Base-by-base conservation (phyloP, 2,329 filamentous ascomycete species). In the Neocatenulostroma microsporum region DNA sequence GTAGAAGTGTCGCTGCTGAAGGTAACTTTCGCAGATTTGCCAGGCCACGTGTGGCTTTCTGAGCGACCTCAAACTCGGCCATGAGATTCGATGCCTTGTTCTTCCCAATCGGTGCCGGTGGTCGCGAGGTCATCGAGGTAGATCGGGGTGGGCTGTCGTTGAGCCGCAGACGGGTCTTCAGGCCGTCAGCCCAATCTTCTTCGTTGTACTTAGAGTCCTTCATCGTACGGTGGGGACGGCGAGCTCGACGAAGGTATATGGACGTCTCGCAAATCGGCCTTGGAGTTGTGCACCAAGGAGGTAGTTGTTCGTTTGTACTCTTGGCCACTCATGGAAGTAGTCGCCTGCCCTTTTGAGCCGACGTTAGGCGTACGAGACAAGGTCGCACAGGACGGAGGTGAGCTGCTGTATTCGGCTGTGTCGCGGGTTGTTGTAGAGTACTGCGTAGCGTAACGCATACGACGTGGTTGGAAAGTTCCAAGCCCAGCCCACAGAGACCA, bases 1-100 rank as follows among this genome's bases (percentile, higher is more conserved):
- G 58, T 1, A 68, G 57, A 28, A 71, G 58, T 7, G 60, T 44
- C 24, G 63, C 58, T 4, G 61, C 56, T 34, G 58, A 54, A 19
- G 62, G 49, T 7, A 67, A 55, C 13, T 47, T 50, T 28, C 54
- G 54, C 27, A 67, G 46, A 24, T 26, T 31, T 19, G 42, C 34
- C 36, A 48, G 41, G 24, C 34, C 42, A 21, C 20, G 26, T 11
- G 33, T 30, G 9, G 44, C 40, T 15, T 32, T 34, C 21, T 21
- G 33, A 19, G 35, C 36, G 25, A 35, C 32, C 18, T 38, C 28
- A 33, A 30, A 41, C 8, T 44, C 37, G 12, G 36, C 26, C 21
- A 36, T 38, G 7, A 24, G 39, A 4, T 40, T 19, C 8, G 32
- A 27, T 5, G 33, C 26, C 15, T 35, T 37, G 26, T 11, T 24